Evolutionary conservation across 805 yeast species (phyloP), one percentile per base, ranked within the genome.

Genomic region (Maudiozyma turicensis): DNA sequence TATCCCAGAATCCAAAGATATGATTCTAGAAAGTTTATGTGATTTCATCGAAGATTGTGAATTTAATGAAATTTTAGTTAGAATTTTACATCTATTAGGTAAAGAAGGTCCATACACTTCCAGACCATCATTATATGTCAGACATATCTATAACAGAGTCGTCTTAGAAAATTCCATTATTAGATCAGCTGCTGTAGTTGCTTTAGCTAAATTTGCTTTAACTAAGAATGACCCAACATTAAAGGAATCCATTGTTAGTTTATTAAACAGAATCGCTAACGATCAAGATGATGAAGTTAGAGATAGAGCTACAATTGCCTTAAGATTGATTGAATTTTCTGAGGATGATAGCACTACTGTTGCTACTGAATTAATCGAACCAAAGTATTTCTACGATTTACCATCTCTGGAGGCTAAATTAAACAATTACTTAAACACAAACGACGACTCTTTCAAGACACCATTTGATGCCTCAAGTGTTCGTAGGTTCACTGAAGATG

Each of bases 11-110:
- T 87, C 95, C 11, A 80, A 86, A 60, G 93, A 86, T 58, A 68
- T 78, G 45, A 95, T 96, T 26, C 73, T 93, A 61, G 88, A 86
- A 70, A 84, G 84, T 66, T 75, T 93, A 59, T 89, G 98, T 75
- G 99, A 93, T 68, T 90, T 89, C 64, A 93, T 93, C 60, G 99
- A 93, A 70, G 99, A 93, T 73, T 93, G 98, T 72, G 99, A 93
- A 71, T 91, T 77, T 71, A 86, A 96, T 32, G 96, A 89, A 69
- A 80, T 93, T 53, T 80, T 95, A 30, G 95, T 90, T n/a, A 80
- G 98, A 63, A 83, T 93, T 50, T 75, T 93, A 67, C 96, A 90
- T 69, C 69, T 91, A 53, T 77, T 93, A 55, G 99, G 99, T 64
- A 86, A 82, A 56, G 95, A 90, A 68, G 99, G 99, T 52, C 97